Evolutionary conservation across 305 asterid genomes (phyloP).

Genomic region (Fraxinus xanthoxyloides): DNA sequence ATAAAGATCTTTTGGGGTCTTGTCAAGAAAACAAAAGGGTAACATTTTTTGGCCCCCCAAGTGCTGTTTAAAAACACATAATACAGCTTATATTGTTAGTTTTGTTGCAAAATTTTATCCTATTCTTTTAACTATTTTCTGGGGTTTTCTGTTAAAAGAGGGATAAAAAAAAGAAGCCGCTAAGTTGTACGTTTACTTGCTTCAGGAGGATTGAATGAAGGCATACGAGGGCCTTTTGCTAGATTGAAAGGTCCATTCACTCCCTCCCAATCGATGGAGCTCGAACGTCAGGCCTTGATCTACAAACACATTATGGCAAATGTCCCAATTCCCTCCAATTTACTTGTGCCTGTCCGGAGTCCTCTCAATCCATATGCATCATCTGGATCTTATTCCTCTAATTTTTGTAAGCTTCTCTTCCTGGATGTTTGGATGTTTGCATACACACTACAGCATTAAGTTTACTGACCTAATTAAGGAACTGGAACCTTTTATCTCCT

Average conservation of each 20-base stretch:
- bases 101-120: not conserved
- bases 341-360: slow-evolving; percentile 64
- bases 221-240: not conserved
- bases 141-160: not conserved
- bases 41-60: slow-evolving; percentile 9
- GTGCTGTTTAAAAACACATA: not conserved
- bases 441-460: not conserved
- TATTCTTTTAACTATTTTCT: not conserved
- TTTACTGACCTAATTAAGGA: not conserved
- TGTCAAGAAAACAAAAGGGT: slow-evolving; percentile 26
- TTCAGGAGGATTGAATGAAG: slow-evolving; percentile 47
- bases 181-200: not conserved
- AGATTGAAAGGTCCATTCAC: slow-evolving; percentile 22
- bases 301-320: slow-evolving; percentile 45
- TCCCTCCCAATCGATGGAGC: slow-evolving; percentile 26
- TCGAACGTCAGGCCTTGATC: slow-evolving; percentile 25
- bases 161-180: too few species aligned
- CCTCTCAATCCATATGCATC: slow-evolving; percentile 58
- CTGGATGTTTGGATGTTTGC: not conserved
- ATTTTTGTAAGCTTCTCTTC: slow-evolving; percentile 46
- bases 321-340: slow-evolving; percentile 65
- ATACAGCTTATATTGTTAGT: not conserved
- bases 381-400: slow-evolving; percentile 53
- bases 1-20: slow-evolving; percentile 25
- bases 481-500: not conserved